Base-by-base conservation (phyloP, 2,329 filamentous ascomycete genomes). In the Calonectria pteridis region DNA sequence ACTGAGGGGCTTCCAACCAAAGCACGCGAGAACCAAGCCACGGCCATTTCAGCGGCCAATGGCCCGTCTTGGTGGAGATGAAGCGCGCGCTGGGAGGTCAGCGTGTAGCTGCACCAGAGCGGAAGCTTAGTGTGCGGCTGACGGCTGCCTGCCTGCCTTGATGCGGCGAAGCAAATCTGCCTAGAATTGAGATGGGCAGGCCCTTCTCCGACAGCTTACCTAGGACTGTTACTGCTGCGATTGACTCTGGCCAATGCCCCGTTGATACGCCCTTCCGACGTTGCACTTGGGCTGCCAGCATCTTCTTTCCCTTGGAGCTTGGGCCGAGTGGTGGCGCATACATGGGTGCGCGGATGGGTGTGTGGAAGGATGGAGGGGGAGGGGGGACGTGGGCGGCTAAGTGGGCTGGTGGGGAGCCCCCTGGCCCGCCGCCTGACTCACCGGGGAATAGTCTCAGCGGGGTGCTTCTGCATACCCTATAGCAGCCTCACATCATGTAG, bases 341-440 rank as follows among this genome's bases (percentile, higher is more conserved):
- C 43, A 46, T 35, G n/a, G 29, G n/a, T 64, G 26, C 7, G 33
- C 31, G 10, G 33, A 11, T 9, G 35, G 35, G 5, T 35, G 28
- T 29, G 33, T 29, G 43, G 62, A 18, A 4, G 23, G 35, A 43
- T 28, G 23, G 35, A 63, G 35, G 26, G 37, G 59, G 16, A 63
- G 59, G 35, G 59, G 35, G 50, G 28, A 46, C 51, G 10, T 46
- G 20, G 7, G 18, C 29, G 63, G 31, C 35, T 28, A 29, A 67
- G 40, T 69, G 23, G 55, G 65, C 68, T 10, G 9, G 40, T 46
- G 55, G 66, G 55, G 46, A 29, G 29, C 26, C n/a, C n/a, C n/a
- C 43, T 72, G 59, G 46, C 46, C 58, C 37, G 63, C 77, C 76
- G 76, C 69, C 69, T 79, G 77, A 79, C 76, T 79, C 77, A 79